Evolutionary conservation across 257 asterid genomes (phyloP).

Genomic region (Solanum lycopersicoides): DNA sequence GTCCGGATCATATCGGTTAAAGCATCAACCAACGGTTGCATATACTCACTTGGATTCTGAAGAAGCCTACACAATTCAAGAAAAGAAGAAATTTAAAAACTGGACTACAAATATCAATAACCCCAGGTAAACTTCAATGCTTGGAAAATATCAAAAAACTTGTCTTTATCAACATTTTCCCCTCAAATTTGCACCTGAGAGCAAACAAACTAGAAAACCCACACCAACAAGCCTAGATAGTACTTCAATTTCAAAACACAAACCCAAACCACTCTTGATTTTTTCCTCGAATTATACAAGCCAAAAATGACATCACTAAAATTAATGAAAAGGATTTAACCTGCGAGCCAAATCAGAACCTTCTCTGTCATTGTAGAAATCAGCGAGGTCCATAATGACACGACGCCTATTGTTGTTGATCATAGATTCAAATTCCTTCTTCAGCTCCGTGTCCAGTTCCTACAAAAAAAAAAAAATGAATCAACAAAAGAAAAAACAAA

Average conservation of each 20-base stretch:
- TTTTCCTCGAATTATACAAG: neutral
- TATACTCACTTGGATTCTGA: conserved; percentile 83
- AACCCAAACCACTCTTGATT: neutral
- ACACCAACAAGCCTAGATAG: neutral
- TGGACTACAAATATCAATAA: neutral
- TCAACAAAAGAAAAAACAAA: neutral
- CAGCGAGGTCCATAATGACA: conserved; percentile 58
- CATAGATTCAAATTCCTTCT: conserved; percentile 48
- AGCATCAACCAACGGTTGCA: conserved; percentile 85
- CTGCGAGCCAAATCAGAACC: conserved; percentile 90
- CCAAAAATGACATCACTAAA: neutral
- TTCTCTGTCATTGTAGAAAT: conserved; percentile 71
- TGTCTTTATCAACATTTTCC: neutral
- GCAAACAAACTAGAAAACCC: neutral
- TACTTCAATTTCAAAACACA: neutral
- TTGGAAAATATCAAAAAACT: neutral
- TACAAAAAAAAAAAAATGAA: conserved; percentile 11
- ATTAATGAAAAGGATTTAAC: conserved; percentile 3
- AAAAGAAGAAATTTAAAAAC: neutral
- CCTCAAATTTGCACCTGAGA: neutral
- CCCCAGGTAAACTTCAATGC: neutral
- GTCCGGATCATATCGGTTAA: conserved; percentile 64
- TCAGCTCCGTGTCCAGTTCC: conserved; percentile 57
- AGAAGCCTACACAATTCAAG: conserved; percentile 43
- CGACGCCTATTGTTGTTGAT: conserved; percentile 67